Evolutionary conservation across 148 eudicot species (phyloP), one percentile per base, ranked within the genome.

Genomic region (Rhododendron ovatum): DNA sequence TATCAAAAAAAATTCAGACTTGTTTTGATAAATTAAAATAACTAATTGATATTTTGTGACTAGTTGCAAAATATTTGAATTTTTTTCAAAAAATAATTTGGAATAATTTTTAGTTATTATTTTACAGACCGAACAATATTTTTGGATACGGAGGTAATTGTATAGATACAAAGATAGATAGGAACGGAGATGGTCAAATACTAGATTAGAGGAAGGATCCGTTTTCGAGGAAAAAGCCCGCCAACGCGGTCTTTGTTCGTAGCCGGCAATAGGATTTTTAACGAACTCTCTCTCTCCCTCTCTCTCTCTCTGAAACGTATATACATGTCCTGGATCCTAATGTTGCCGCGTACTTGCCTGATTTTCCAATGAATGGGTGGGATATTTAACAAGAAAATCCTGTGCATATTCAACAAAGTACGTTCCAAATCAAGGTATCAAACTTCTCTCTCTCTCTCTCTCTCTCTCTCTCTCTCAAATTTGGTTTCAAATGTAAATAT

Each of bases 361-460:
- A 55, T 86, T 87, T 86, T 67, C 90, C 86, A 82, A 84, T 87
- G 80, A 59, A 83, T 78, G 89, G 78, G 35, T 10, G 82, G 65
- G 76, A 77, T 81, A 47, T 30, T 67, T 26, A 65, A 22, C 77
- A 51, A 65, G 47, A 71, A 47, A 30, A 63, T 24, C 69, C 63
- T 7, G 18, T 3, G 30, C 0, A 63, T 63, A n/a, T 77, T 37
- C 61, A 85, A 81, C 82, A 87, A 87, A 91, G 65, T 84, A 22
- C 87, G 87, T 67, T 87, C 92, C 65, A 87, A 84, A 89, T 89
- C 92, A 77, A 91, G 90, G 91, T 89, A 85, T n/a, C 43, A 15
- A 39, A 37, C 35, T 1, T 24, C 4, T 43, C n/a, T 39, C 2
- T 39, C 13, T 18, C 10, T 41, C 45, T 41, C 45, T 41, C 14